Evolutionary conservation across 179 eudicot genomes (phyloP), one percentile per base, ranked within the genome.

Genomic region (Amaranthus tricolor): DNA sequence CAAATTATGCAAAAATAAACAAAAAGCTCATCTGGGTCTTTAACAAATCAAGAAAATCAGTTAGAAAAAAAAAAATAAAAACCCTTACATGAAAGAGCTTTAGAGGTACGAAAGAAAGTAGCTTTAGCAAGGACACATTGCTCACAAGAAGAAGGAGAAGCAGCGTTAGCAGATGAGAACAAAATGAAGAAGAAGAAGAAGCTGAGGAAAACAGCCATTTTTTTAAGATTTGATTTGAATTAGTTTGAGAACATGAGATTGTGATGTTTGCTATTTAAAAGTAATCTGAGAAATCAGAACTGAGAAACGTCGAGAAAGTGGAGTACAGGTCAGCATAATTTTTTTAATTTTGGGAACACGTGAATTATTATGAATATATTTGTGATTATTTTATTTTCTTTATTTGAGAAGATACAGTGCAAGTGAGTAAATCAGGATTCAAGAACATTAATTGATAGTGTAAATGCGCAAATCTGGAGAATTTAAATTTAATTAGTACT

Each of bases 61-160:
- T 7, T 73, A 50, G 17, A 70, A 62, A 24, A 1, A 53, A 44
- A 1, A 31, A 44, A 65, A 43, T 55, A 31, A 62, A 43, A 81
- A 56, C 40, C 40, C 40, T 88, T 86, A 90, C 96, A 55, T 20
- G 89, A 82, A 59, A 90, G 89, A 13, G 79, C 86, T 8, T 87
- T 19, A n/a, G 85, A 70, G 59, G 44, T 51, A 44, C 68, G 62
- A 53, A 75, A 80, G 73, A 49, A 80, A 21, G 76, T 79, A 20
- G 82, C 82, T 75, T 80, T 80, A 1, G 82, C 67, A 3, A 59
- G 21, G 49, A 70, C 78, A 62, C 82, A 80, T 71, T 80, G 76
- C 52, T 75, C 73, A 58, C 82, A 31, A 31, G 40, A 31, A 31
- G 40, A 2, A 31, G 40, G 40, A 31, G 40, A 80, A 63, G 82